These are phyloP conservation scores for Naganishia friedmannii DNA, from an alignment of 768 basidiomycete genomes.

Conservation along the genomic window DNA sequence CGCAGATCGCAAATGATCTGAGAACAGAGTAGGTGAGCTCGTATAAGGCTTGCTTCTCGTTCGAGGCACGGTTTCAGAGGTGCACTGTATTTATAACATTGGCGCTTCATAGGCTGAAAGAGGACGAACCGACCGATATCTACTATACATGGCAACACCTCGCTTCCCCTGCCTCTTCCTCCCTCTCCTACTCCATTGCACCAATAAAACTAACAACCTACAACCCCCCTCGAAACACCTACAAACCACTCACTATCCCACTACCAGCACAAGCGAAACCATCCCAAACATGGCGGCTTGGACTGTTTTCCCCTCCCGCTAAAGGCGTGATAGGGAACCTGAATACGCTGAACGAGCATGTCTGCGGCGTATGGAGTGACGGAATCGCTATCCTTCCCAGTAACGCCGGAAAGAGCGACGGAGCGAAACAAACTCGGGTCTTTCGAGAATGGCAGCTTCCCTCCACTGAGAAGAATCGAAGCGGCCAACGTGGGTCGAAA, in stretches of 20 bases:
- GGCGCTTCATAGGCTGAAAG: constrained; percentile 56
- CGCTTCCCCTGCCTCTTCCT: constrained; percentile 30
- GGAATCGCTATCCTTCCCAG: constrained; percentile 37
- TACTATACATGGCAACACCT: constrained; percentile 64
- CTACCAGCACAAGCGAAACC: constrained; percentile 59
- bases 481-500: background rate
- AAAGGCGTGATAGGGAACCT: background rate
- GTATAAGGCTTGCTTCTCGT: too few relatives aligned
- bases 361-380: constrained; percentile 46
- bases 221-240: constrained; percentile 62
- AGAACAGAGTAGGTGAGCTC: constrained; percentile 66
- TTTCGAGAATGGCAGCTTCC: constrained; percentile 20
- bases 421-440: constrained; percentile 28
- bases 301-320: constrained; percentile 53
- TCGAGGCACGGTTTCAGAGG: too few relatives aligned
- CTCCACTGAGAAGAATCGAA: too few relatives aligned
- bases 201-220: constrained; percentile 69
- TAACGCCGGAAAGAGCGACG: background rate
- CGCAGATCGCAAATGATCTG: constrained; percentile 84
- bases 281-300: constrained; percentile 66
- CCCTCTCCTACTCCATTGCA: constrained; percentile 34
- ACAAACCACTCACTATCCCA: constrained; percentile 70
- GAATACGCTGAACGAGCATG: constrained; percentile 1
- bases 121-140: constrained; percentile 61
- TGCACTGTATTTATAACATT: too few relatives aligned